Base-by-base conservation (phyloP, 2,329 filamentous ascomycete genomes). In the Dothistroma pini region DNA sequence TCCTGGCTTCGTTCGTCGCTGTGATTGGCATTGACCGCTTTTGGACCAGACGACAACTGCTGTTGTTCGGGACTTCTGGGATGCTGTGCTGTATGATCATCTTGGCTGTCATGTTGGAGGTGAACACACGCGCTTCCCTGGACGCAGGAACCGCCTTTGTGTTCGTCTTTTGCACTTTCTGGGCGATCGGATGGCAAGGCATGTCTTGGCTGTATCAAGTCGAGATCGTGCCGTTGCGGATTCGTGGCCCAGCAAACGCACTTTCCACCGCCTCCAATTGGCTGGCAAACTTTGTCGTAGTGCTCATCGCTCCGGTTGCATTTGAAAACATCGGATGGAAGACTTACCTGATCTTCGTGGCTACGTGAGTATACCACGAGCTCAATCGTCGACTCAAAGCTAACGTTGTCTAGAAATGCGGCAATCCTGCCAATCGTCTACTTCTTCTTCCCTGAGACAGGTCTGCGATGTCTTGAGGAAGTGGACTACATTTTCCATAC, bases 321-420 rank as follows among this genome's bases (percentile, higher is more conserved):
- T 86, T 86, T 67, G 79, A 80, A 66, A 85, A 81, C 70, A 84
- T 84, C 61, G 70, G 75, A 58, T 75, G 66, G 76, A 72, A 83
- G 68, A 85, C 86, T 63, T 93, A 92, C 75, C 83, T 92, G 73
- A 81, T 93, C 65, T 93, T 93, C 71, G 89, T 83, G 14, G 81
- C 85, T 11, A 73, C 90, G 55, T 88, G 91, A 72, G 86, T 89
- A 16, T n/a, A n/a, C 29, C 38, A 51, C 52, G 19, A 14, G 12
- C 19, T 16, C 38, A 16, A 70, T 83, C 84, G 22, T 19, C 71
- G 78, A 91, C 64, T 74, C 80, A 12, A 84, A 32, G 19, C 54
- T 54, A 16, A 54, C 38, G 25, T 19, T 11, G 32, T 11, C n/a
- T 52, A 63, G 60, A 8, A 66, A 68, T 48, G 65, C 59, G 21